phyloP scores from a whole-genome alignment of 176 grass and related monocot species.

The Avena atlantica region DNA sequence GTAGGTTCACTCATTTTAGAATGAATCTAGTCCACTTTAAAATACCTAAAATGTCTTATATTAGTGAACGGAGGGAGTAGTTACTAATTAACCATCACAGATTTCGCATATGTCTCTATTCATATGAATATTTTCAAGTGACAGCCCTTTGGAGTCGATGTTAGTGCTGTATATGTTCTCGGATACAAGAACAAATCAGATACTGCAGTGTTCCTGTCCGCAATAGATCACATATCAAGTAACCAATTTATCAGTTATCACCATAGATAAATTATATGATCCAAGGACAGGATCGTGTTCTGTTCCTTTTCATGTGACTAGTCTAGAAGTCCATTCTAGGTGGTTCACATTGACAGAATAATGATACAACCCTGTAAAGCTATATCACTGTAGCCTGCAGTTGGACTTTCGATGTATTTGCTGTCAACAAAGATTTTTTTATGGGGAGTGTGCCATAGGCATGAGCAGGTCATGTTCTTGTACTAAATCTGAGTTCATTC shows the following conservation, averaged over 20 bases:
- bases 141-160: background rate
- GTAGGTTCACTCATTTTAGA: too few species aligned
- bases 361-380: background rate
- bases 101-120: constrained; percentile 1
- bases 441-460: background rate
- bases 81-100: constrained; percentile 12
- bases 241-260: constrained; percentile 6
- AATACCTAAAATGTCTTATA: too few species aligned
- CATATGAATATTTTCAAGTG: constrained; percentile 29
- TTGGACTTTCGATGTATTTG: constrained; percentile 1
- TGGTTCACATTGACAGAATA: background rate
- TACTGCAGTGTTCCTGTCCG: constrained; percentile 2
- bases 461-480: background rate
- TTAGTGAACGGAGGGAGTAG: background rate
- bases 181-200: background rate
- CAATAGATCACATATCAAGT: constrained; percentile 12
- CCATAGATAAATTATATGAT: constrained; percentile 5
- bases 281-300: background rate
- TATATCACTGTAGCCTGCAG: background rate
- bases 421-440: background rate
- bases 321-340: constrained; percentile 4
- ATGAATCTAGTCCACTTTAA: too few species aligned
- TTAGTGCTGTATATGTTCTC: background rate
- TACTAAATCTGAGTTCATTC: background rate
- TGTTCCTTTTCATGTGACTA: constrained; percentile 4